Conservation (phyloP, 2,329 filamentous ascomycete genomes). For the Colletotrichum lupini region DNA sequence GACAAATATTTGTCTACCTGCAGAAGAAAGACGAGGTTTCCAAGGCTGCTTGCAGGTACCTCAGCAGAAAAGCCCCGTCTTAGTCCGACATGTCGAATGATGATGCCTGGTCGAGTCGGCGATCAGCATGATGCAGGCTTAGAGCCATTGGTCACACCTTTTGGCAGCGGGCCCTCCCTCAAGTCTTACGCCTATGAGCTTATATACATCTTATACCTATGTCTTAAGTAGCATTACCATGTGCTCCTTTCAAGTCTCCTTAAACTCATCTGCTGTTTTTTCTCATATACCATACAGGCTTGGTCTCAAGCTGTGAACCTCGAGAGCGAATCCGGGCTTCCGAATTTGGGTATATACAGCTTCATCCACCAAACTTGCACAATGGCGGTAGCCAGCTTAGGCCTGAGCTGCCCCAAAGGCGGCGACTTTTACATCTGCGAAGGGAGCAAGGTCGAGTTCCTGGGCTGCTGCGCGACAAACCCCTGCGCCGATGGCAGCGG, state of each 20-base stretch:
- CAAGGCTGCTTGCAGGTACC: not conserved
- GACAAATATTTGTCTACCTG: slow-evolving; percentile 25
- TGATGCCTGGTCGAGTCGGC: not conserved
- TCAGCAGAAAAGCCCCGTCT: not conserved
- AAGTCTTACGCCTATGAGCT: not conserved
- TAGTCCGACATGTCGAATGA: slow-evolving; percentile 13
- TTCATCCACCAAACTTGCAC: not conserved
- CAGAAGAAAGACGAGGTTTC: not conserved
- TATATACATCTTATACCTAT: not conserved
- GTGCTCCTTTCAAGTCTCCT: not conserved
- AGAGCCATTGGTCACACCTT: not conserved
- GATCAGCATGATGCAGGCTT: slow-evolving; percentile 12
- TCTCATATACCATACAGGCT: not conserved
- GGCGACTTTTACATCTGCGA: slow-evolving; percentile 51
- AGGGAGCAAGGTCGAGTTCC: slow-evolving; percentile 45
- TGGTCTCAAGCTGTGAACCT: too few species aligned
- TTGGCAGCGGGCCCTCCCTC: not conserved
- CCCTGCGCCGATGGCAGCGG: slow-evolving; percentile 47
- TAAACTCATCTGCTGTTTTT: not conserved
- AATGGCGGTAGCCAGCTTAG: slow-evolving; percentile 35
- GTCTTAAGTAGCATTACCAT: not conserved
- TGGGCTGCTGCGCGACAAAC: slow-evolving; percentile 54
- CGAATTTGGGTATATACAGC: not conserved
- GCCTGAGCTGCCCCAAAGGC: slow-evolving; percentile 44
- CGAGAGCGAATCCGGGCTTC: not conserved